Conservation (phyloP, 2,329 filamentous ascomycete genomes). For the Aspergillus pseudoglaucus region DNA sequence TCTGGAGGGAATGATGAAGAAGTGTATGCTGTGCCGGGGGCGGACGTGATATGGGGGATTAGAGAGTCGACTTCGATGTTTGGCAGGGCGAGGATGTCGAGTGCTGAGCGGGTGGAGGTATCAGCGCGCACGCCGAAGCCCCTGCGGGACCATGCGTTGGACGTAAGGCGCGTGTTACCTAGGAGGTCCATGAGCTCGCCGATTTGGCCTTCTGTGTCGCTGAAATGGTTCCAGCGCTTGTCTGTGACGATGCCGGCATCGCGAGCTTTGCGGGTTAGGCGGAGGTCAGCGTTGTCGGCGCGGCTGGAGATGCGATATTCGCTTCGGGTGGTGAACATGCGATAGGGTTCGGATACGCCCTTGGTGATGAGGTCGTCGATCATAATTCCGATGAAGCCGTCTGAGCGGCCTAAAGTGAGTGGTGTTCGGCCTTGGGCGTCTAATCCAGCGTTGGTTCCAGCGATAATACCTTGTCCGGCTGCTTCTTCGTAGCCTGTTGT, state of each 20-base stretch:
- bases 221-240: conserved; percentile 66
- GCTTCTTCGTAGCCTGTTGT: conserved; percentile 98
- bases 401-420: conserved; percentile 67
- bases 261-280: conserved; percentile 73
- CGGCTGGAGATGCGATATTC: conserved; percentile 91
- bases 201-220: conserved; percentile 60
- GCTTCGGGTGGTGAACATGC: conserved; percentile 95
- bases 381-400: conserved; percentile 98
- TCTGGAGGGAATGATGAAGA: conserved; percentile 45
- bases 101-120: conserved; percentile 60
- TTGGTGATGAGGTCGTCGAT: conserved; percentile 96
- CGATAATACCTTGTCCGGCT: conserved; percentile 84
- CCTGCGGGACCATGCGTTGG: conserved; percentile 59
- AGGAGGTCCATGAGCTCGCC: conserved; percentile 59
- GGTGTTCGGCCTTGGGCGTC: conserved; percentile 59
- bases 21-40: conserved; percentile 35
- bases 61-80: conserved; percentile 56
- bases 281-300: conserved; percentile 86
- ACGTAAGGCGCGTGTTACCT: conserved; percentile 50
- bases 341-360: conserved; percentile 91
- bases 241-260: conserved; percentile 73
- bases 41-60: conserved; percentile 43
- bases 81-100: conserved; percentile 69
- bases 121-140: conserved; percentile 67
- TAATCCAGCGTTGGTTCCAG: conserved; percentile 90